These are phyloP conservation scores for Cryphonectria carpinicola DNA, from an alignment of 2,329 filamentous ascomycete species.

Conservation along the genomic window DNA sequence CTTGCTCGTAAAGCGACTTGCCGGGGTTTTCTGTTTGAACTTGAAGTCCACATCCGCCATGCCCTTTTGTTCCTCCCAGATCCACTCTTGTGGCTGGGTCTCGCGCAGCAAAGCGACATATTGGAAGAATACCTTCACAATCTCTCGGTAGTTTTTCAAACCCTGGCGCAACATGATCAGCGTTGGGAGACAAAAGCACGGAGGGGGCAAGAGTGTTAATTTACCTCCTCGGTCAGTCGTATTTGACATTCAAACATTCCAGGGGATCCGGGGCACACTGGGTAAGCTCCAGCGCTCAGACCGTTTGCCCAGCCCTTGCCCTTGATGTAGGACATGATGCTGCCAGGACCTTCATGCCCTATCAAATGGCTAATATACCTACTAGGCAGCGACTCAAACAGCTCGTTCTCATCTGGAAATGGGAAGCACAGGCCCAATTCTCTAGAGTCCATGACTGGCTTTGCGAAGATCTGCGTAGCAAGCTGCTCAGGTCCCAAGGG, in stretches of 20 bases:
- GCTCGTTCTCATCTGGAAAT: constrained; percentile 79
- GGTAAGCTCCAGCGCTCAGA: constrained; percentile 75
- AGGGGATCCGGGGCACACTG: constrained; percentile 75
- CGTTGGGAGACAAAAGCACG: constrained; percentile 28
- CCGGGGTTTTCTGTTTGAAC: constrained; percentile 90
- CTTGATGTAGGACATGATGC: constrained; percentile 88
- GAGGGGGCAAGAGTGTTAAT: constrained; percentile 21
- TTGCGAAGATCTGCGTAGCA: constrained; percentile 77
- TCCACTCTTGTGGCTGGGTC: constrained; percentile 83
- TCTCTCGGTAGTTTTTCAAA: constrained; percentile 78
- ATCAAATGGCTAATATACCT: constrained; percentile 88
- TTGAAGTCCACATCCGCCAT: constrained; percentile 93
- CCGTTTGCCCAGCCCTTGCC: constrained; percentile 87
- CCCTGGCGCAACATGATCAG: constrained; percentile 47
- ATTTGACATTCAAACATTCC: constrained; percentile 81
- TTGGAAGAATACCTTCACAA: constrained; percentile 84
- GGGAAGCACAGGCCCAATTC: constrained; percentile 81
- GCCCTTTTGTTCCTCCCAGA: constrained; percentile 88
- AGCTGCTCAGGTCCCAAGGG: constrained; percentile 56
- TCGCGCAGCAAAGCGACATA: constrained; percentile 88
- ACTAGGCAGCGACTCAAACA: constrained; percentile 81
- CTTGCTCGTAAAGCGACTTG: constrained; percentile 85
- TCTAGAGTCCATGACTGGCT: constrained; percentile 87
- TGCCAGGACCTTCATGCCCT: constrained; percentile 90
- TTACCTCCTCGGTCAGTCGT: constrained; percentile 78